These are phyloP conservation scores for Holtermanniella nyarrowii DNA, from an alignment of 768 basidiomycete species.

Conservation along the genomic window DNA sequence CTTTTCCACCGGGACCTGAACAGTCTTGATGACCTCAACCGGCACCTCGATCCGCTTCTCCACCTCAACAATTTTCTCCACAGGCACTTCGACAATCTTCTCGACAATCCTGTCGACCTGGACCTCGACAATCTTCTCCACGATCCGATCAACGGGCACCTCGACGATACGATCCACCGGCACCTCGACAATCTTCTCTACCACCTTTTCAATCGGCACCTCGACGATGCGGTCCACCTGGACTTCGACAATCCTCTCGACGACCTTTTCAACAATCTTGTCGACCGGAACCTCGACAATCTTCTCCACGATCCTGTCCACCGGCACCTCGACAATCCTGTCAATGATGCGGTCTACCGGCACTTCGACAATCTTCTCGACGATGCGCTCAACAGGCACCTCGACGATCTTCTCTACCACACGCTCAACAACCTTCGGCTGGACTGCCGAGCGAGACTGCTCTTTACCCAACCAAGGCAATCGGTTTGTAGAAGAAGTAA, in stretches of 20 bases:
- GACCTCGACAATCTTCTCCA: slow-evolving; percentile 23
- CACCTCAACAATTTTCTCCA: slow-evolving; percentile 31
- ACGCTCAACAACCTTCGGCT: slow-evolving; percentile 6
- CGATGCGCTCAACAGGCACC: slow-evolving; percentile 18
- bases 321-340: slow-evolving; percentile 27
- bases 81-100: slow-evolving; percentile 27
- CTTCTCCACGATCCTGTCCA: slow-evolving; percentile 24
- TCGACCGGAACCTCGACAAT: slow-evolving; percentile 32
- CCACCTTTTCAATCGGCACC: slow-evolving; percentile 3
- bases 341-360: slow-evolving; percentile 17
- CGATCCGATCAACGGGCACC: slow-evolving; percentile 16
- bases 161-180: slow-evolving; percentile 10
- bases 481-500: not conserved
- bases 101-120: slow-evolving; percentile 19
- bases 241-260: slow-evolving; percentile 19
- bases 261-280: slow-evolving; percentile 11
- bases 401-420: slow-evolving; percentile 28
- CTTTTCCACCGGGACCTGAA: slow-evolving; percentile 11
- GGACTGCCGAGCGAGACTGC: not conserved
- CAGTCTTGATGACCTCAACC: slow-evolving; percentile 21
- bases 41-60: slow-evolving; percentile 28
- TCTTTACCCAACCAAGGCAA: not conserved
- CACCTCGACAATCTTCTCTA: slow-evolving; percentile 19
- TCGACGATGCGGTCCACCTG: slow-evolving; percentile 10
- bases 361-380: slow-evolving; percentile 22